Conservation (phyloP, 176 grass and related monocot species). For the Hsuehochloa calcarea region DNA sequence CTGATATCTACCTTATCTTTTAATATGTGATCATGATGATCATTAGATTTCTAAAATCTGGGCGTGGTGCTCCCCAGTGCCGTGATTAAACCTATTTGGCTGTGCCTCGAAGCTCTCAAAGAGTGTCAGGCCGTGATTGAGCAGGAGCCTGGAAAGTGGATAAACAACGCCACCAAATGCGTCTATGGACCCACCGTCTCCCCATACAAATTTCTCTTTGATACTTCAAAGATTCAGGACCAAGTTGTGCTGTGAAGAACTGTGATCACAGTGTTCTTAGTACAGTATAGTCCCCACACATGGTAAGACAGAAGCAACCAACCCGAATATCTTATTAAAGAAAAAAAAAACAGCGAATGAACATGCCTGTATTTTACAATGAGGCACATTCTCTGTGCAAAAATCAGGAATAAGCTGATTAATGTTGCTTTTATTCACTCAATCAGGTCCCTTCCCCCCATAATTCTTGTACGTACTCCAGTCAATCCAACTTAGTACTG, state of each 20-base stretch:
- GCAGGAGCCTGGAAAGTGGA: not conserved
- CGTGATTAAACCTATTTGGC: not conserved
- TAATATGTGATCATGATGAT: not conserved
- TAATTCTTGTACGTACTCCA: not conserved
- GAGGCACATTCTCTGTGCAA: not conserved
- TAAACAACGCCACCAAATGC: not conserved
- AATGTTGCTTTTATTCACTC: not conserved
- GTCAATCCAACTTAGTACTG: not conserved
- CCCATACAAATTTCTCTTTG: not conserved
- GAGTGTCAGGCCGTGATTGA: not conserved
- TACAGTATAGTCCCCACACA: not conserved
- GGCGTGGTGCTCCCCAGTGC: not conserved
- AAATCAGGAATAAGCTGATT: not conserved
- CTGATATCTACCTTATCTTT: too few relatives aligned
- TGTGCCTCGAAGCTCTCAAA: slow-evolving; percentile 24
- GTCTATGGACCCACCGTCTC: not conserved
- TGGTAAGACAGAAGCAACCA: not conserved
- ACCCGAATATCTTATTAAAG: not conserved
- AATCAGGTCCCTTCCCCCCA: not conserved
- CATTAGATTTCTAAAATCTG: not conserved
- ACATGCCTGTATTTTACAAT: not conserved
- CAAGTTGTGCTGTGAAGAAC: not conserved
- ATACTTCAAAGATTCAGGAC: not conserved
- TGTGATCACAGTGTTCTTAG: too few relatives aligned
- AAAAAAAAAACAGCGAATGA: not conserved